phyloP scores from a whole-genome alignment of 2,329 filamentous ascomycete genomes.

The Cryoendolithus antarcticus region DNA sequence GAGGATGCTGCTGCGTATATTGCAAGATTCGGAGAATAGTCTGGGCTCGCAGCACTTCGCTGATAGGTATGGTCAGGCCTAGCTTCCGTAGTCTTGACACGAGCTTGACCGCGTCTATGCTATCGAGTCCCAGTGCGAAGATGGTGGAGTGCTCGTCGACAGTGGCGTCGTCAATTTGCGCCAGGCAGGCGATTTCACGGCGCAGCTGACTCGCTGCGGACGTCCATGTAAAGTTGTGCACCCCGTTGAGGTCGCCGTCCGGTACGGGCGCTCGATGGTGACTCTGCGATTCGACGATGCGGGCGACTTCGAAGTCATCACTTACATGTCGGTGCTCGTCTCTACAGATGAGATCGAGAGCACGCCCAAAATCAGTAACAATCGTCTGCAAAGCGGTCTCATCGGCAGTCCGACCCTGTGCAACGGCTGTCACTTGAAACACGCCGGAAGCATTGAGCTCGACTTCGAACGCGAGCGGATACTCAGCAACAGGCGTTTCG shows the following conservation, averaged over 20 bases:
- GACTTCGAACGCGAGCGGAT: slow-evolving; percentile 66
- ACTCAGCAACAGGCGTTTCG: slow-evolving; percentile 43
- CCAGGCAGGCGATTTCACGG: slow-evolving; percentile 51
- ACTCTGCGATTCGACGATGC: too few species aligned
- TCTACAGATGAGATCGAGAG: slow-evolving; percentile 25
- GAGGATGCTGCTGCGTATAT: too few species aligned
- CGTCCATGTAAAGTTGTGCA: slow-evolving; percentile 46
- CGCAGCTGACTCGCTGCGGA: slow-evolving; percentile 41
- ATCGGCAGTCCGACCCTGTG: slow-evolving; percentile 36
- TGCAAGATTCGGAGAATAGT: slow-evolving; percentile 51
- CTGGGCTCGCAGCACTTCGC: slow-evolving; percentile 61
- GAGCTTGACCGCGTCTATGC: slow-evolving; percentile 80
- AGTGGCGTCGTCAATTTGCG: slow-evolving; percentile 37
- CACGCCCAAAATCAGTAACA: slow-evolving; percentile 30
- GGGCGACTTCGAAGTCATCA: slow-evolving; percentile 5
- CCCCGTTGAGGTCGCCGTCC: slow-evolving; percentile 12
- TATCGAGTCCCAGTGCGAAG: slow-evolving; percentile 76
- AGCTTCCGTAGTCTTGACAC: slow-evolving; percentile 55
- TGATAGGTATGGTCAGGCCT: slow-evolving; percentile 53
- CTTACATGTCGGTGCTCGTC: slow-evolving; percentile 18
- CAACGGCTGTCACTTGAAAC: slow-evolving; percentile 48
- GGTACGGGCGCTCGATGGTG: neutral
- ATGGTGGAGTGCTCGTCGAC: slow-evolving; percentile 53
- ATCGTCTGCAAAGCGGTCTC: slow-evolving; percentile 26
- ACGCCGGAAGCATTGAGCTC: slow-evolving; percentile 38